Base-by-base conservation (phyloP, 371 early-diverging fungal genomes). In the Actinomortierella ambigua region DNA sequence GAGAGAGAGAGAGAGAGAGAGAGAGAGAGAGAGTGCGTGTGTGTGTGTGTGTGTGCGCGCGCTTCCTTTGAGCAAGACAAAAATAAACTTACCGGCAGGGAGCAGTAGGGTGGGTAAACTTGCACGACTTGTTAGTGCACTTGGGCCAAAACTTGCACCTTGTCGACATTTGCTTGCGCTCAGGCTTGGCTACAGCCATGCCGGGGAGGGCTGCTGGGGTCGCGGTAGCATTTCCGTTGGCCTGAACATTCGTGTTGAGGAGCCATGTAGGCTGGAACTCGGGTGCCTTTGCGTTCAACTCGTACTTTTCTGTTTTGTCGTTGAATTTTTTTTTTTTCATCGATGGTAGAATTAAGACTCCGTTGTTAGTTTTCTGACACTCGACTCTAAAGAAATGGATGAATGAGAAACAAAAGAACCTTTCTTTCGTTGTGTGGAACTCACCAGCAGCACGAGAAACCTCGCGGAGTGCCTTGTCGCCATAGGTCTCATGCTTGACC, bases 71-170 rank as follows among this genome's bases (percentile, higher is more conserved):
- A 40, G 47, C n/a, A 15, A 17, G 34, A 34, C 20, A 44, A 22
- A 13, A 18, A 26, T 39, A 50, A 5, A 49, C 75, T 69, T 82
- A 84, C 84, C 81, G 81, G 67, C 85, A 84, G 11, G 64, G 70
- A 29, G 63, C 69, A 14, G 68, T 69, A 46, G 85, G 83, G 41
- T 85, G 85, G 17, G 66, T 73, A 65, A 79, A 85, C 50, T 85
- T 85, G 77, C 85, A 85, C 51, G 82, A 79, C 57, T 83, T 82
- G 75, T 85, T 85, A 28, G 83, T 85, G 59, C 85, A 85, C 48
- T 65, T 63, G 4, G 85, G 85, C 85, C 85, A 85, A 57, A 79
- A 83, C 47, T 77, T 76, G 53, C 85, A 85, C 18, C 85, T 70
- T 41, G 82, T 75, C 62, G 78, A 82, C 48, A 81, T 68, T 34